phyloP scores from a whole-genome alignment of 2,329 filamentous ascomycete species.

The Colletotrichum trifolii region DNA sequence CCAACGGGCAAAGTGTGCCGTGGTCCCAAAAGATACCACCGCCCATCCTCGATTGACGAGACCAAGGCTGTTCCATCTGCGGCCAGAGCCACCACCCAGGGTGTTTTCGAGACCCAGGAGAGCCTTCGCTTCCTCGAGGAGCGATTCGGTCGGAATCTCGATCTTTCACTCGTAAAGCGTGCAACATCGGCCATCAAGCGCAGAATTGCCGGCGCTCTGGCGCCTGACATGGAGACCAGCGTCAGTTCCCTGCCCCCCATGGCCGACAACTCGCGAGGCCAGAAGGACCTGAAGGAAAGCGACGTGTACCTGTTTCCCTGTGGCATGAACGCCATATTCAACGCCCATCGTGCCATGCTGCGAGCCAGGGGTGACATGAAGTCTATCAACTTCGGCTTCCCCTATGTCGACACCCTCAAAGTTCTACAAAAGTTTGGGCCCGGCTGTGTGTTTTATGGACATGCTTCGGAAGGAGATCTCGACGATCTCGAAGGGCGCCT shows the following conservation, averaged over 20 bases:
- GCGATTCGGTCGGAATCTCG: slow-evolving; percentile 91
- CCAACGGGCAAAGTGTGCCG: slow-evolving; percentile 60
- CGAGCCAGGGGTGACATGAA: slow-evolving; percentile 71
- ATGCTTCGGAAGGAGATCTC: slow-evolving; percentile 79
- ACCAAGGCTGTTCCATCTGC: slow-evolving; percentile 39
- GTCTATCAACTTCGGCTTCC: slow-evolving; percentile 95
- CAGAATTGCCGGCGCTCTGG: slow-evolving; percentile 88
- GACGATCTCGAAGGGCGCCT: slow-evolving; percentile 84
- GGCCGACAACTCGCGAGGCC: slow-evolving; percentile 62
- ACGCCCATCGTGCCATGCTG: slow-evolving; percentile 81
- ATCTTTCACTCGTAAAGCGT: slow-evolving; percentile 79
- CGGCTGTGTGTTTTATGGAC: slow-evolving; percentile 88
- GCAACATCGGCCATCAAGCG: slow-evolving; percentile 88
- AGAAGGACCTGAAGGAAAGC: slow-evolving; percentile 78
- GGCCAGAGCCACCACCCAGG: slow-evolving; percentile 35
- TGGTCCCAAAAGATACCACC: slow-evolving; percentile 85
- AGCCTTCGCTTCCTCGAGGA: slow-evolving; percentile 89
- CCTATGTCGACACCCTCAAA: slow-evolving; percentile 96
- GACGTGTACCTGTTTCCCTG: slow-evolving; percentile 91
- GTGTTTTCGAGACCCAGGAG: slow-evolving; percentile 65
- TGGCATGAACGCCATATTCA: slow-evolving; percentile 97
- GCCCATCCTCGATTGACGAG: slow-evolving; percentile 56
- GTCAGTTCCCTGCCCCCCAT: slow-evolving; percentile 63
- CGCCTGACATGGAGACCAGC: slow-evolving; percentile 74
- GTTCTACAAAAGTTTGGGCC: slow-evolving; percentile 94